Evolutionary conservation across 192 early-diverging fungal genomes (phyloP), one percentile per base, ranked within the genome.

Genomic region (Umbelopsis isabellina): DNA sequence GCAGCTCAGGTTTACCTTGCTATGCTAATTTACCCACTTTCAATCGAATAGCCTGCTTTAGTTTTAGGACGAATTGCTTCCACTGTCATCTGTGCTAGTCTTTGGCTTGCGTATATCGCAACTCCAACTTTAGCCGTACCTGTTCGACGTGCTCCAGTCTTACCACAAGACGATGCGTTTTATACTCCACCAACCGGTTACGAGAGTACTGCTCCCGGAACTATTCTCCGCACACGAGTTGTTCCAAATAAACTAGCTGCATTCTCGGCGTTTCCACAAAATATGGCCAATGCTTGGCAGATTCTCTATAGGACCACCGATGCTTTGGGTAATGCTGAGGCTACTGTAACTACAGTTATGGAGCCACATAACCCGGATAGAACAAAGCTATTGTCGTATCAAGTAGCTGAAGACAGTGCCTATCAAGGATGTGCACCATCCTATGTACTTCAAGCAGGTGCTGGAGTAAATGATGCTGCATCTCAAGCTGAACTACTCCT

Each of bases 281-380:
- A 70, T 7, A 21, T 70, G 7, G 35, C 25, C 13, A 51, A 44
- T 58, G 68, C 50, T 6, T 70, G 51, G 25, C 68, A 70, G 18
- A 35, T 70, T 6, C 68, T 70, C 18, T 70, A 70, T 23, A 30
- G 68, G 11, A 70, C 68, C 50, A 58, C 49, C 2, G 68, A 70
- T 23, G 50, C 41, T 7, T 44, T 70, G 18, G 68, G 68, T 25
- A 52, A 58, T 12, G 37, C 68, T 21, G 10, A 30, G n/a, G 68
- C 68, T 25, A 70, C 68, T 1, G 68, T 70, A 1, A 58, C 68
- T 35, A 70, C 68, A 4, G 37, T 70, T 27, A 55, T 70, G 68
- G 41, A 45, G 23, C 68, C 68, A 18, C 41, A 70, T 35, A 70
- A 70, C 41, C 49, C 68, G n/a, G 52, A 70, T 37, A 37, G 4